These are phyloP conservation scores for Botrytis fragariae DNA, from an alignment of 2,329 filamentous ascomycete species.

Conservation along the genomic window DNA sequence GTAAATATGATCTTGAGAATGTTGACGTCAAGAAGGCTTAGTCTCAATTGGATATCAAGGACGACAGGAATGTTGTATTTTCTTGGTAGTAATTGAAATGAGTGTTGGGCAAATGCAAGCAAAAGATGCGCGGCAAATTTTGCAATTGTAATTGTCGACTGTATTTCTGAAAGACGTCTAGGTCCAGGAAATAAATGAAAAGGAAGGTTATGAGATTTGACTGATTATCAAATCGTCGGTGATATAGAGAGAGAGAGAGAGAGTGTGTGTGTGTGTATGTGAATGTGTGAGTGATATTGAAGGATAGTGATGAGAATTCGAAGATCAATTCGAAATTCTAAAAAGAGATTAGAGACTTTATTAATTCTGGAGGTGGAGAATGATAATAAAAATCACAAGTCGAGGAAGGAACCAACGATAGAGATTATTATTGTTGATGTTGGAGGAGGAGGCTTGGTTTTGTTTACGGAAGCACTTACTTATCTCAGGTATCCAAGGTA, in stretches of 20 bases:
- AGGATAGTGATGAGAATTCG: slow-evolving; percentile 5
- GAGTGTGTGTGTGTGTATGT: too few relatives aligned
- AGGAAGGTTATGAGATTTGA: not conserved
- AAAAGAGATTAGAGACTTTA: not conserved
- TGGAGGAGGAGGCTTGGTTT: not conserved
- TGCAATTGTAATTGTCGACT: not conserved
- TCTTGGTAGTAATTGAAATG: not conserved
- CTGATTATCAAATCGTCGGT: not conserved
- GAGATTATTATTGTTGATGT: not conserved
- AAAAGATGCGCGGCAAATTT: slow-evolving; percentile 10
- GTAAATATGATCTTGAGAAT: slow-evolving; percentile 2
- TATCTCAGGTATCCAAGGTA: not conserved
- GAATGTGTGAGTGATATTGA: not conserved
- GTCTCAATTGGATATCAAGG: not conserved
- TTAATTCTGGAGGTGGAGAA: not conserved
- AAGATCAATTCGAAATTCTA: slow-evolving; percentile 12
- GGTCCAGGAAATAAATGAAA: slow-evolving; percentile 11
- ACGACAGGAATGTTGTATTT: not conserved
- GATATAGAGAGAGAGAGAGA: not conserved
- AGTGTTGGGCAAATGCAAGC: slow-evolving; percentile 7
- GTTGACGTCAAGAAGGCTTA: not conserved
- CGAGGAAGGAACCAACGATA: not conserved
- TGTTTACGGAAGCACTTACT: slow-evolving; percentile 1
- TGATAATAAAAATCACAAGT: not conserved
- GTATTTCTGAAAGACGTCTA: not conserved